Evolutionary conservation across 106 monocot species (phyloP).

Genomic region (Chionographis japonica): DNA sequence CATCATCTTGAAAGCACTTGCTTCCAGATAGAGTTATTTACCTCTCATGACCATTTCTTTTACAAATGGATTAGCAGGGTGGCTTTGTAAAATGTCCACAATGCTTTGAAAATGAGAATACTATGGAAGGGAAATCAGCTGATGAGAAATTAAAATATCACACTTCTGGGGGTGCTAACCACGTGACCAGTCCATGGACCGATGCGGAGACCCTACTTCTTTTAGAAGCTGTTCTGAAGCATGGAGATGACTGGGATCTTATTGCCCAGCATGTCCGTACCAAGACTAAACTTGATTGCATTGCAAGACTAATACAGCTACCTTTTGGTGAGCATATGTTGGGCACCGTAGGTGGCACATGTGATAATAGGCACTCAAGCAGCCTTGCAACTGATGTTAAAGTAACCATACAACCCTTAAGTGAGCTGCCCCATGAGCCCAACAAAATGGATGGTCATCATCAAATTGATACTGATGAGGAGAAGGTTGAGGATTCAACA

Average conservation of each 20-base stretch:
- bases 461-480: slow-evolving; percentile 18
- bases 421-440: slow-evolving; percentile 19
- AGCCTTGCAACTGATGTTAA: slow-evolving; percentile 11
- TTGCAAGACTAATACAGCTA: slow-evolving; percentile 75
- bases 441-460: slow-evolving; percentile 6
- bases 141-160: slow-evolving; percentile 22
- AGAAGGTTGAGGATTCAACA: slow-evolving; percentile 17
- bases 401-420: slow-evolving; percentile 2
- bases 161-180: slow-evolving; percentile 8
- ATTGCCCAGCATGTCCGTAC: slow-evolving; percentile 86
- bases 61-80: slow-evolving; percentile 28
- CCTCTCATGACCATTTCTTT: background rate
- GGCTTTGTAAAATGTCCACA: slow-evolving; percentile 47
- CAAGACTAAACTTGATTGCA: slow-evolving; percentile 74
- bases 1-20: too few species aligned
- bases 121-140: slow-evolving; percentile 12
- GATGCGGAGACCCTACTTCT: slow-evolving; percentile 85
- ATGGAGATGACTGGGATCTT: slow-evolving; percentile 94
- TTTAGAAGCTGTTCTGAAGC: slow-evolving; percentile 81
- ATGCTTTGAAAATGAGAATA: slow-evolving; percentile 45
- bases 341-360: slow-evolving; percentile 28
- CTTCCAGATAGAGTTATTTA: too few species aligned
- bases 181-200: slow-evolving; percentile 45
- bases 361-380: slow-evolving; percentile 17
- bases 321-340: slow-evolving; percentile 85